Base-by-base conservation (phyloP, 305 asterid genomes). In the Fraxinus floribunda region DNA sequence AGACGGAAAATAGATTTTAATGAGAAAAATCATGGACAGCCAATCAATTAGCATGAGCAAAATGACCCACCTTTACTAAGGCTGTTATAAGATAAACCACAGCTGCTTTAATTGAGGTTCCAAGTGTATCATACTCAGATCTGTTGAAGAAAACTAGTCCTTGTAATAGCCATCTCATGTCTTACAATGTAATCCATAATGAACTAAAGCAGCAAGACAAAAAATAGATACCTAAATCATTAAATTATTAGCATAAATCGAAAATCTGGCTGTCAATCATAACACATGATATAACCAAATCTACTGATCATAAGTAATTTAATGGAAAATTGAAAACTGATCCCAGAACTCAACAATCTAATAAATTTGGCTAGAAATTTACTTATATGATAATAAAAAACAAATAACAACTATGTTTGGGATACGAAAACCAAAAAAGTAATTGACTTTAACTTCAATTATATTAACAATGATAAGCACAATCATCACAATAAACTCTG, bases 101-200 rank as follows among this genome's bases (percentile, higher is more conserved):
- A 38, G 97, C 97, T 57, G 98, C 74, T 89, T 89, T 94, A 84
- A 92, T 85, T 8, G 98, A 97, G 82, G 99, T 97, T 75, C 98
- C 98, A 36, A 97, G 89, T 0, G 99, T 97, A 88, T 94, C 99
- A 84, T 94, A 97, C 91, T 97, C 99, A 15, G 98, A 94, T 90
- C 99, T 97, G 91, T 71, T 75, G 18, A 81, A 77, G 60, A 75
- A 78, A 22, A 82, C 64, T n/a, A 52, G 49, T 79, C 82, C 44
- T 13, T 30, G 13, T 71, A 29, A 66, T 5, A 30, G 41, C 75
- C 9, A 70, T 70, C 75, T 29, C 41, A 30, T 15, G 22, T 30
- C 41, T 70, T 30, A 70, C 13, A 9, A 24, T 64, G 35, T 24
- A 64, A 64, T 22, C 35, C 35, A 64, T 34, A 32, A 71, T 32